phyloP scores from a whole-genome alignment of 1,139 yeast genomes.

The Scheffersomyces parashehatae region DNA sequence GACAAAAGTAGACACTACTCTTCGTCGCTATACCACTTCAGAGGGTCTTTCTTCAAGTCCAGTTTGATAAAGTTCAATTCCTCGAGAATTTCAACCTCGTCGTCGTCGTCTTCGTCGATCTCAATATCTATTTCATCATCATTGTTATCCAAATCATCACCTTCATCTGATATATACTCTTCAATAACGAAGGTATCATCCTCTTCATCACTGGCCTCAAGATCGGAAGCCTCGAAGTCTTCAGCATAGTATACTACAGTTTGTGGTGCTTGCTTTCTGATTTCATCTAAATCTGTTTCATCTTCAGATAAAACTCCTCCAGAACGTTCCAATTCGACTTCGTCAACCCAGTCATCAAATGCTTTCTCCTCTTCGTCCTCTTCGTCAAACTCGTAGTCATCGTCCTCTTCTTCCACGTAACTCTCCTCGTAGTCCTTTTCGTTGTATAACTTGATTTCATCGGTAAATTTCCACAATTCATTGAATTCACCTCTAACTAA shows the following conservation, averaged over 20 bases:
- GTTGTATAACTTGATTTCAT: slow-evolving; percentile 16
- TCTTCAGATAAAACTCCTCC: slow-evolving; percentile 12
- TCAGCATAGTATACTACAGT: slow-evolving; percentile 1
- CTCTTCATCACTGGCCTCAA: slow-evolving; percentile 19
- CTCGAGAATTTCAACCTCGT: slow-evolving; percentile 13
- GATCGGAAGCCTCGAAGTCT: slow-evolving; percentile 16
- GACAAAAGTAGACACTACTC: slow-evolving; percentile 1
- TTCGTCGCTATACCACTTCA: slow-evolving; percentile 17
- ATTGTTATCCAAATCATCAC: slow-evolving; percentile 4
- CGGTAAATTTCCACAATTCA: slow-evolving; percentile 31
- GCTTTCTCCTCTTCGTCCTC: slow-evolving; percentile 17
- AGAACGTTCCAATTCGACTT: slow-evolving; percentile 18
- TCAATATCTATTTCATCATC: slow-evolving; percentile 10
- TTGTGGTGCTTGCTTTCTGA: slow-evolving; percentile 3
- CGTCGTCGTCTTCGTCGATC: slow-evolving; percentile 15
- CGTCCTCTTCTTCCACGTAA: slow-evolving; percentile 27
- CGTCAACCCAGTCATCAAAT: slow-evolving; percentile 23
- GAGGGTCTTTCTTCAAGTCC: slow-evolving; percentile 12
- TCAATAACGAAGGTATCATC: slow-evolving; percentile 28
- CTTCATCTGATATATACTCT: slow-evolving; percentile 8
- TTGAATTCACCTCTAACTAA: slow-evolving; percentile 39
- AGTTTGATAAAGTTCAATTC: slow-evolving; percentile 7
- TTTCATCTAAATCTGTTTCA: slow-evolving; percentile 14
- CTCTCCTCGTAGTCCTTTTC: slow-evolving; percentile 9
- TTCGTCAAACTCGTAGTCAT: slow-evolving; percentile 14